Evolutionary conservation across 352 stramenopile genomes (phyloP).

Genomic region (Thalassiosira hispida): DNA sequence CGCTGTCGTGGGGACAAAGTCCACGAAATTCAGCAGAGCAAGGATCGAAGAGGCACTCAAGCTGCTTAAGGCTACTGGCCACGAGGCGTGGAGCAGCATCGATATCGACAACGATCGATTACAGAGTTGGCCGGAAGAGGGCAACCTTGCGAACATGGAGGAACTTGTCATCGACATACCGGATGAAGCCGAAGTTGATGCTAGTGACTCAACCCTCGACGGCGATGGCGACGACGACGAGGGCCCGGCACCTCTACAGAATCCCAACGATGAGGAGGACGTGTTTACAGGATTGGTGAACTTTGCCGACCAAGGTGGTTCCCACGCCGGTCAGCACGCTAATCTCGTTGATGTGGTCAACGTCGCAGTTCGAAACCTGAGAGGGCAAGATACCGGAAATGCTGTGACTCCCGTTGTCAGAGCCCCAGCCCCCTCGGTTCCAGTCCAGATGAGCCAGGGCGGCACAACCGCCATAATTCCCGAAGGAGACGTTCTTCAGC

Average conservation of each 20-base stretch:
- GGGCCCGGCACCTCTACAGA: not conserved
- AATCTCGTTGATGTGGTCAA: too few relatives aligned
- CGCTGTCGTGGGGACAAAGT: not conserved
- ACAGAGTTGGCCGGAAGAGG: not conserved
- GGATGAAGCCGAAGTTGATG: not conserved
- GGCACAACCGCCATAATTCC: not conserved
- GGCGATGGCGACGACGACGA: not conserved
- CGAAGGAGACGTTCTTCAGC: not conserved
- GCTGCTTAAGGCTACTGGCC: not conserved
- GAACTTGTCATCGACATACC: not conserved
- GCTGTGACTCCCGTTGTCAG: too few relatives aligned
- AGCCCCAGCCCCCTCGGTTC: too few relatives aligned
- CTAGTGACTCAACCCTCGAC: not conserved
- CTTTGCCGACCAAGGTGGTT: too few relatives aligned
- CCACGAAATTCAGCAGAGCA: not conserved
- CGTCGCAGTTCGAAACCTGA: too few relatives aligned
- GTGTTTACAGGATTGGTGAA: not conserved
- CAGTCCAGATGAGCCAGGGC: too few relatives aligned
- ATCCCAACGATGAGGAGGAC: not conserved
- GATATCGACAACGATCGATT: constrained; percentile 1
- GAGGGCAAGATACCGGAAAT: too few relatives aligned
- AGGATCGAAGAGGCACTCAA: not conserved
- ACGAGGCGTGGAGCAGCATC: not conserved
- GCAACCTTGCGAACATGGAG: not conserved
- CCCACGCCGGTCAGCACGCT: too few relatives aligned